Evolutionary conservation across 805 yeast genomes (phyloP).

Genomic region (Hanseniaspora nectarophila): DNA sequence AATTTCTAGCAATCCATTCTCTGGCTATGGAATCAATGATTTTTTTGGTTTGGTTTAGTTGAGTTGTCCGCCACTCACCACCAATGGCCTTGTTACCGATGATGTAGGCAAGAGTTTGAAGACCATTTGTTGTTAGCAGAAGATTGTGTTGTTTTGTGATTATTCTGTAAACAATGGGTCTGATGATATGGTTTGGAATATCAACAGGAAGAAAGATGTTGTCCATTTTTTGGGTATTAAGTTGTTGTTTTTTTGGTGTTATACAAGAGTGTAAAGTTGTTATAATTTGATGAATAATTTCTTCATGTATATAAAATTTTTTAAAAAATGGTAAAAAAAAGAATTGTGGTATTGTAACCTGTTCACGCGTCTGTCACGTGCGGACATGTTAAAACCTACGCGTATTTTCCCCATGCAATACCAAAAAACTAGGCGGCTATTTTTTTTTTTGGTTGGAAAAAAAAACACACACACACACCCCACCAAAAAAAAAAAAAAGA

Average conservation of each 20-base stretch:
- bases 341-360: too few relatives aligned
- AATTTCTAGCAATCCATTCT: conserved; percentile 4
- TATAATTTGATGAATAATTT: too few relatives aligned
- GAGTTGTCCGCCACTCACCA: conserved; percentile 53
- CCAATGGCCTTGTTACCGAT: conserved; percentile 61
- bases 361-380: too few relatives aligned
- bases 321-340: too few relatives aligned
- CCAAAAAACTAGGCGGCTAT: too few relatives aligned
- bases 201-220: conserved; percentile 42
- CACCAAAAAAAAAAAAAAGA: background rate
- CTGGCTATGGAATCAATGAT: background rate
- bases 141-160: conserved; percentile 86
- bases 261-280: too few relatives aligned
- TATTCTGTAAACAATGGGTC: conserved; percentile 86
- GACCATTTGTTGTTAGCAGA: conserved; percentile 72
- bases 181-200: conserved; percentile 65
- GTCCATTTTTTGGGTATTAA: background rate
- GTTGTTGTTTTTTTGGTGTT: too few relatives aligned
- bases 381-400: too few relatives aligned
- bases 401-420: too few relatives aligned
- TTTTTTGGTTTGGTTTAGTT: conserved; percentile 20
- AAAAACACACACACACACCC: background rate
- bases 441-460: background rate
- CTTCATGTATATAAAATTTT: too few relatives aligned
- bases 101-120: conserved; percentile 57